Evolutionary conservation across 163 green algal species (phyloP).

Genomic region (Chloromonas sp.): DNA sequence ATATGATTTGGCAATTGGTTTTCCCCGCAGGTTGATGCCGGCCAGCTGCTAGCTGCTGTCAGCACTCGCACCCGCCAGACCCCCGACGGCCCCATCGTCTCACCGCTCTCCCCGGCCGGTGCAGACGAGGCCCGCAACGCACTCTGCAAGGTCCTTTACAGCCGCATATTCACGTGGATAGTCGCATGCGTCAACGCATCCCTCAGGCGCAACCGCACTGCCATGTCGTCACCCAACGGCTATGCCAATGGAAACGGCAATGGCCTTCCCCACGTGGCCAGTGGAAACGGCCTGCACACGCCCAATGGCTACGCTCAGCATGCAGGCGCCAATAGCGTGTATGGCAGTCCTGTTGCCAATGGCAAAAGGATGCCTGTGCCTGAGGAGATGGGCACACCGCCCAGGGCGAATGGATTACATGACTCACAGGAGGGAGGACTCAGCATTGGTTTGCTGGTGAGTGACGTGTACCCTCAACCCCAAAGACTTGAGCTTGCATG

Average conservation of each 20-base stretch:
- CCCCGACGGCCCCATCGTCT: constrained; percentile 77
- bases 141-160: constrained; percentile 72
- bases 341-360: background rate
- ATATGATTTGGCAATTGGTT: no score
- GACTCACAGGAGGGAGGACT: no score
- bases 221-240: no score
- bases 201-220: constrained; percentile 23
- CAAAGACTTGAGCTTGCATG: no score
- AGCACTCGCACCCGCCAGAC: constrained; percentile 80
- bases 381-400: background rate
- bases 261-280: no score
- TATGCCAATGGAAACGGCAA: no score
- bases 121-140: constrained; percentile 82
- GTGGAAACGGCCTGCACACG: no score
- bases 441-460: no score
- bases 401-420: no score
- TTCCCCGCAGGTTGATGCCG: no score
- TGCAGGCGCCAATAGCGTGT: background rate
- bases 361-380: background rate
- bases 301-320: no score
- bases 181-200: constrained; percentile 83
- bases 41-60: constrained; percentile 64
- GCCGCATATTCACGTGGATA: constrained; percentile 86
- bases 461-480: no score
- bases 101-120: constrained; percentile 67